Conservation (phyloP, 23 red algal species). For the Gracilaria caudata region DNA sequence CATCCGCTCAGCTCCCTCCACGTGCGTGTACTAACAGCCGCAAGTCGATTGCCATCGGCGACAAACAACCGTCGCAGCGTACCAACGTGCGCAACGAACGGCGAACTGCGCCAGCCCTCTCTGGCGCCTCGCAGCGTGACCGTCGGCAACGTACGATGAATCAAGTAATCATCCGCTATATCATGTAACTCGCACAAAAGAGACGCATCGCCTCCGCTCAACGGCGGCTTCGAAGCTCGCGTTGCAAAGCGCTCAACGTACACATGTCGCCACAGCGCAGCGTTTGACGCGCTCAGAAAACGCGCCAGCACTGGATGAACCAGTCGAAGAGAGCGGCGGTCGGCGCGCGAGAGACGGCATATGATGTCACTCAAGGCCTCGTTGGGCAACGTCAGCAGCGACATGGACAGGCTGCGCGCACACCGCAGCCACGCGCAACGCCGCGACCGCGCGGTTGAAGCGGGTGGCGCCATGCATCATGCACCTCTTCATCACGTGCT, state of each 20-base stretch:
- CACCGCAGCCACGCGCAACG: neutral
- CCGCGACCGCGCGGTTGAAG: no score
- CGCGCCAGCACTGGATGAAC: neutral
- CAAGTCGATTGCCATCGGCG: neutral
- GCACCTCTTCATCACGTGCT: no score
- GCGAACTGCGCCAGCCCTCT: neutral
- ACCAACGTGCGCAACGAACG: neutral
- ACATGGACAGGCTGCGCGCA: neutral
- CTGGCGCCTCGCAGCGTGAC: neutral
- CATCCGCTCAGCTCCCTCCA: neutral
- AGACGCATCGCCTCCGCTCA: neutral
- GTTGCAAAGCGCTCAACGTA: neutral
- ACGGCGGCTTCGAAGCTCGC: neutral
- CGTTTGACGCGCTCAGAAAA: neutral
- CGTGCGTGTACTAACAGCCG: neutral
- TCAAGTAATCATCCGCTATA: neutral
- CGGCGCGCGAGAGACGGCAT: neutral
- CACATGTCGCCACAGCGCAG: neutral
- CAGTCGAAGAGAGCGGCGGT: neutral
- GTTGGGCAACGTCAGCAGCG: conserved; percentile 12
- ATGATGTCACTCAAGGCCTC: neutral
- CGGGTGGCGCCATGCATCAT: no score
- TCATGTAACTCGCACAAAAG: neutral
- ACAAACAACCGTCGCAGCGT: neutral
- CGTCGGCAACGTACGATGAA: neutral